Evolutionary conservation across 345 rosid genomes (phyloP), one percentile per base, ranked within the genome.

Genomic region (Chamaenerion angustifolium): DNA sequence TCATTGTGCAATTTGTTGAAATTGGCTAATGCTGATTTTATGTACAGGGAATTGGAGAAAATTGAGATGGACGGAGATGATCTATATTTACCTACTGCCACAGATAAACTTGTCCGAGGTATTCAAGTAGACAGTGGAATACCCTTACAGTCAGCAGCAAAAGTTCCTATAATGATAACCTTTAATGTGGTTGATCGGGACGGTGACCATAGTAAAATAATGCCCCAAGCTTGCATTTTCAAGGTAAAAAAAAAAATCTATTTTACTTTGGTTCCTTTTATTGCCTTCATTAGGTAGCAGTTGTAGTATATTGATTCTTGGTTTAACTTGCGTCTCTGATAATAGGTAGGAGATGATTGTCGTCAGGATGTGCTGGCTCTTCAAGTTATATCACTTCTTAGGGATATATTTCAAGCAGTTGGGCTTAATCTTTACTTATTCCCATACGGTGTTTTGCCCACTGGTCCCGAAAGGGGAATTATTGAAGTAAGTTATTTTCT

Each of bases 351-450:
- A 68, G 99, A 93, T 69, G 96, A 93, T 73, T 93, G 99, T 64
- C 83, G 96, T 23, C 99, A 88, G 78, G 99, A 93, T 69, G 95
- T 93, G 61, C 90, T 93, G 70, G 99, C 96, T 49, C 94, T 88
- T 63, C 99, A 93, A 82, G 99, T 93, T 48, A 84, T 92, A 73
- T 58, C 95, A 42, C 90, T 88, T 71, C 84, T 88, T 44, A 73
- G 88, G 69, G 99, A 88, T 63, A 79, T 84, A 72, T 88, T 80
- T 81, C 65, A 75, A 60, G 94, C 99, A 13, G 84, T 77, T 47
- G 95, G 95, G 65, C 66, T 92, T 57, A 74, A 88, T 66, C 77
- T 92, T 35, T 92, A 92, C 71, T 54, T 92, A 53, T 88, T 82
- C 66, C 99, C 99, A 55, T 92, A 92, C 64, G 96, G 94, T 70